Base-by-base conservation (phyloP, 345 rosid species). In the Viola odorata region DNA sequence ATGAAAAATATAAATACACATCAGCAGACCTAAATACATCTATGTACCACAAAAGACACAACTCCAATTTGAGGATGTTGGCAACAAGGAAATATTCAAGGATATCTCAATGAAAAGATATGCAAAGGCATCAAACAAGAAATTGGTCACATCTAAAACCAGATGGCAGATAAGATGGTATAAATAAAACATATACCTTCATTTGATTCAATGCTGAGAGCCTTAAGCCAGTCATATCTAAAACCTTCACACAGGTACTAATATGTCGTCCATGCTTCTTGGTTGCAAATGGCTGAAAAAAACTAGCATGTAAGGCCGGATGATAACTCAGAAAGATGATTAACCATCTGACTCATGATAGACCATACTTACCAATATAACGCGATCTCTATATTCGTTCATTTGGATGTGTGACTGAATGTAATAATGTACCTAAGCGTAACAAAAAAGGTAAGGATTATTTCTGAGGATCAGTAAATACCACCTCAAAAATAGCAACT, bases 331-430 rank as follows among this genome's bases (percentile, higher is more conserved):
- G 10, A 50, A 41, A 16, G 41, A 38, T 16, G 38, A 41, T 9
- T 8, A 59, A 45, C 50, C 16, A 53, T 36, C 38, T 64, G 56
- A 37, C 15, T 32, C 14, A 44, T 41, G 6, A 37, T 51, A 55
- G 63, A 53, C 44, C 42, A 50, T 41, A 84, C 99, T 82, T 75
- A 92, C 97, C 82, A 90, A 77, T 64, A 92, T 54, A 53, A 90
- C 84, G 58, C 90, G 82, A 68, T 89, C 99, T 57, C 99, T 71
- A 66, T 78, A 92, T 75, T 92, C 99, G 61, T 92, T 92, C 70
- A 92, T 81, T 80, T 92, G 99, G 68, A 92, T 92, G 64, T 92
- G 97, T 42, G 99, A 87, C 54, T 92, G 97, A 64, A 87, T 79
- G 80, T 94, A 94, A 77, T 81, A 84, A 66, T 94, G 74, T 69